phyloP scores from a whole-genome alignment of 441 rosid species.

The Bocquillonia castaneifolia region DNA sequence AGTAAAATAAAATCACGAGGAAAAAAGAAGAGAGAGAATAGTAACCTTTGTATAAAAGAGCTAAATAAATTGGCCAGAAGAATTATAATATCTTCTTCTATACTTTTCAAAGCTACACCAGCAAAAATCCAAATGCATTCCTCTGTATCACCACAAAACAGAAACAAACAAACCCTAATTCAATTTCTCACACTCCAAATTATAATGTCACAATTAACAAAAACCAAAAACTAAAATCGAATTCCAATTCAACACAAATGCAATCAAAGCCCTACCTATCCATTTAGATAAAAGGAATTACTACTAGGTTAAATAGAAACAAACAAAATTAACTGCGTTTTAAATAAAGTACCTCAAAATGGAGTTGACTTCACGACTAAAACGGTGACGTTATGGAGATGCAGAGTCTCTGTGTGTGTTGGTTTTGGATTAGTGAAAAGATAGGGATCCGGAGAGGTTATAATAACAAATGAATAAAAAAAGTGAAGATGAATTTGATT shows the following conservation, averaged over 20 bases:
- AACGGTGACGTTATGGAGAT: conserved; percentile 18
- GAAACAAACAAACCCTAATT: conserved; percentile 53
- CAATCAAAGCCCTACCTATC: conserved; percentile 27
- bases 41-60: conserved; percentile 28
- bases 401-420: background rate
- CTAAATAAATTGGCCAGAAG: conserved; percentile 31
- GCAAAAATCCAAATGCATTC: conserved; percentile 46
- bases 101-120: conserved; percentile 24
- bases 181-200: conserved; percentile 20
- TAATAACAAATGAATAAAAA: background rate
- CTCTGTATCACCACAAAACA: conserved; percentile 36
- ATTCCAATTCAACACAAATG: conserved; percentile 22
- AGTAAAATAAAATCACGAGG: conserved; percentile 2
- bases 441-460: conserved; percentile 7
- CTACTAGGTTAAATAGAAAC: background rate
- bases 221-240: conserved; percentile 7
- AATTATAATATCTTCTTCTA: conserved; percentile 31
- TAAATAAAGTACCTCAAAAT: conserved; percentile 23
- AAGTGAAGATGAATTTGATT: conserved; percentile 2
- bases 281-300: background rate
- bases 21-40: background rate
- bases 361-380: conserved; percentile 13
- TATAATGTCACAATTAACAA: conserved; percentile 17
- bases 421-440: background rate
- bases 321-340: conserved; percentile 3